Evolutionary conservation across 2,329 filamentous ascomycete genomes (phyloP), one percentile per base, ranked within the genome.

Genomic region (Colletotrichum falcatum): DNA sequence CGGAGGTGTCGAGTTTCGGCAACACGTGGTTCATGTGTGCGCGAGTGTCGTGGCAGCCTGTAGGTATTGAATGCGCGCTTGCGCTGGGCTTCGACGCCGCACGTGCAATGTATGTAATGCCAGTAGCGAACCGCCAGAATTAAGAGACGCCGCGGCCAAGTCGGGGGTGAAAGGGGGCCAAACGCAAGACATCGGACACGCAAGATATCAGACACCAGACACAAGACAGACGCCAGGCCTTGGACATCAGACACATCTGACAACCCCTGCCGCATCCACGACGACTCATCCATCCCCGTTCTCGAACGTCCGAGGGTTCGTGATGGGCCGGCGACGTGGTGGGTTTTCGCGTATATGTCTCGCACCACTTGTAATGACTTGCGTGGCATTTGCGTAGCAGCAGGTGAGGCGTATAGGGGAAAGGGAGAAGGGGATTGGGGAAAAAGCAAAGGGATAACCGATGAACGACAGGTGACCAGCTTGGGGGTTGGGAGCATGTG

Each of bases 331-430:
- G 16, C 28, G 48, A 66, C 67, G 67, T 70, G 67, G 67, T 66
- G 63, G 56, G 66, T 70, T 70, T 70, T 66, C 67, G 67, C 67
- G 67, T 62, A 53, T 58, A 23, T 39, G 7, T 65, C 37, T n/a
- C 18, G 26, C 53, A 37, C 20, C 51, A 23, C 30, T n/a, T 37
- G n/a, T 23, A 11, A 33, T 30, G 39, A 16, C 56, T 30, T 33
- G 55, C 48, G 37, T 39, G 14, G 37, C 37, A 39, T 16, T 16
- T 12, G n/a, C n/a, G 56, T 30, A 33, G 30, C 23, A 44, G n/a
- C 28, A 18, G 23, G n/a, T n/a, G 8, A 44, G 23, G 37, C 16
- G 11, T 39, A 11, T 39, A 7, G 16, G 39, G 39, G 39, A 6
- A 42, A 42, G 39, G 39, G 39, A 42, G 16, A 18, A 18, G 39